Conservation (phyloP, 805 yeast species). For the Wickerhamiella parazyma region DNA sequence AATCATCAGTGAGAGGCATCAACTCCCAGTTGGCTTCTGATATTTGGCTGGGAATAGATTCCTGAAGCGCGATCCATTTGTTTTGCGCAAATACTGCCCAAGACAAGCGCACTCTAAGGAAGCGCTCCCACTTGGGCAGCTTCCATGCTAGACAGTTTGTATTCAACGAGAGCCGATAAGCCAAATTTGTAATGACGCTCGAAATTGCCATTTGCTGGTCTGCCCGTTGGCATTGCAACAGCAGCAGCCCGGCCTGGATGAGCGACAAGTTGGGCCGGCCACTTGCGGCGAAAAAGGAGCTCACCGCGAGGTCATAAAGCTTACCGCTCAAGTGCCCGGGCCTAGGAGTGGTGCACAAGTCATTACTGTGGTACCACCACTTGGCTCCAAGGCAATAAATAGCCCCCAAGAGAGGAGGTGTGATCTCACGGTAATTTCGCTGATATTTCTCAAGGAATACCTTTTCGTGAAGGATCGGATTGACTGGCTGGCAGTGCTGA, state of each 20-base stretch:
- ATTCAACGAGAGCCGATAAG: constrained; percentile 85
- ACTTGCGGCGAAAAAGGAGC: constrained; percentile 53
- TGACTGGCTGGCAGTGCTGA: constrained; percentile 76
- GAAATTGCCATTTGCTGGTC: constrained; percentile 72
- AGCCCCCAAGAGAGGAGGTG: constrained; percentile 82
- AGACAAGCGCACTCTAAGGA: constrained; percentile 71
- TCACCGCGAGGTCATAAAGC: constrained; percentile 53
- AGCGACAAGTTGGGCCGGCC: constrained; percentile 84
- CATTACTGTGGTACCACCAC: constrained; percentile 89
- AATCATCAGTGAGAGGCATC: constrained; percentile 14
- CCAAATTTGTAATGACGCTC: constrained; percentile 72
- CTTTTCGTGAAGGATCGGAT: constrained; percentile 81
- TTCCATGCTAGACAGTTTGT: constrained; percentile 87
- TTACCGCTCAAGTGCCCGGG: constrained; percentile 51
- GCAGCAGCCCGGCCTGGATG: constrained; percentile 30
- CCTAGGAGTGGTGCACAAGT: constrained; percentile 56
- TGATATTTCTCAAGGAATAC: constrained; percentile 85
- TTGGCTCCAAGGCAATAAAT: constrained; percentile 79
- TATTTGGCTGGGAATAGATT: constrained; percentile 74
- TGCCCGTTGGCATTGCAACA: constrained; percentile 37
- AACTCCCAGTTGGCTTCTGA: constrained; percentile 70
- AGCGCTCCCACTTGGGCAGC: constrained; percentile 90
- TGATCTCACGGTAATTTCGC: constrained; percentile 79
- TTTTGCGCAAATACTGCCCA: constrained; percentile 95
- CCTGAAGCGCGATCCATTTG: constrained; percentile 75